These are phyloP conservation scores for Amaranthus hypochondriacus DNA, from an alignment of 148 eudicot species.

Conservation along the genomic window DNA sequence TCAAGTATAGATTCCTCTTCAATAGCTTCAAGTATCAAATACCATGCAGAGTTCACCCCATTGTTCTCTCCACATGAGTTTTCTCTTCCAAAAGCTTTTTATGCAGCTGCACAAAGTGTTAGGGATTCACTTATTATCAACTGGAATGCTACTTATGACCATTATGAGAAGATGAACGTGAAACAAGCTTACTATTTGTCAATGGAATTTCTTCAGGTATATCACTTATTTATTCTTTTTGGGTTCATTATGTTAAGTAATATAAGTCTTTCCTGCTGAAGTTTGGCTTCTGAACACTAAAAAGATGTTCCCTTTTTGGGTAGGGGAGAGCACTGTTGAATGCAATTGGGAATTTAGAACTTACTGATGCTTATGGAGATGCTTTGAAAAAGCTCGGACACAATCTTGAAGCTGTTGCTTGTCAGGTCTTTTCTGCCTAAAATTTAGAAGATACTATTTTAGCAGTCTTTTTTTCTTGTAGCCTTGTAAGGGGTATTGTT, in stretches of 20 bases:
- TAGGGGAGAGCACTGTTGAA: slow-evolving; percentile 91
- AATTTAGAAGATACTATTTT: not conserved
- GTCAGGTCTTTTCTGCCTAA: slow-evolving; percentile 45
- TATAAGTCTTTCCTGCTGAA: not conserved
- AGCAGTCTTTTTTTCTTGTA: not conserved
- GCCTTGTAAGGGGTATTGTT: not conserved
- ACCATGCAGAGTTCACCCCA: slow-evolving; percentile 86
- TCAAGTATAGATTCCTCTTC: slow-evolving; percentile 17
- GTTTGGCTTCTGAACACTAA: not conserved
- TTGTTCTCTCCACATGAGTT: slow-evolving; percentile 63
- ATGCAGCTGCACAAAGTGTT: slow-evolving; percentile 87
- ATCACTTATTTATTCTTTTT: slow-evolving; percentile 7
- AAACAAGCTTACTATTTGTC: slow-evolving; percentile 96
- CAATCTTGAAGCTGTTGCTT: slow-evolving; percentile 67
- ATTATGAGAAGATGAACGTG: slow-evolving; percentile 65
- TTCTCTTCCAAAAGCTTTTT: slow-evolving; percentile 72
- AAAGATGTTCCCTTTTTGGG: slow-evolving; percentile 9
- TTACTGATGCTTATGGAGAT: slow-evolving; percentile 70
- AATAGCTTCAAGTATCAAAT: slow-evolving; percentile 55
- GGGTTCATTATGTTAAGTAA: not conserved
- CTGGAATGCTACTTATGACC: slow-evolving; percentile 85
- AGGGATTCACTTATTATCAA: slow-evolving; percentile 69
- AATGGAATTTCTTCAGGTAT: slow-evolving; percentile 93
- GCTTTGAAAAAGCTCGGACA: slow-evolving; percentile 77
- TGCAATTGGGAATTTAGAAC: slow-evolving; percentile 84